Evolutionary conservation across 2,329 filamentous ascomycete species (phyloP).

Genomic region (Pyrenochaeta sp.): DNA sequence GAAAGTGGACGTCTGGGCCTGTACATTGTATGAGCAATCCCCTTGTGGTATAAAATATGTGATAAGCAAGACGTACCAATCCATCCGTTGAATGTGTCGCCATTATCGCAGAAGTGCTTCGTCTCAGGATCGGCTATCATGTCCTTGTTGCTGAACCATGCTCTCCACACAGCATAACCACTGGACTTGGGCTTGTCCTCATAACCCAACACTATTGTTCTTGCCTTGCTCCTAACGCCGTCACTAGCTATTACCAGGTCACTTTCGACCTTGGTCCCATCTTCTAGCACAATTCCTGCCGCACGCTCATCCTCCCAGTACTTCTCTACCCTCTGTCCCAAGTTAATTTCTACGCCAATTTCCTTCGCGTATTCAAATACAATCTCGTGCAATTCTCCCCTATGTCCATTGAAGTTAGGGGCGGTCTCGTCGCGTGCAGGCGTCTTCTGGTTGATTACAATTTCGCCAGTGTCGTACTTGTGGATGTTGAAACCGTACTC

Average conservation of each 20-base stretch:
- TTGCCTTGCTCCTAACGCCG: conserved; percentile 61
- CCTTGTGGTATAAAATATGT: neutral
- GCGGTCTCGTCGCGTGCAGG: conserved; percentile 57
- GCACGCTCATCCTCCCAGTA: conserved; percentile 64
- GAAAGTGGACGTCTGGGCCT: conserved; percentile 51
- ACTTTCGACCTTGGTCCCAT: conserved; percentile 57
- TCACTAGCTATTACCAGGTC: conserved; percentile 63
- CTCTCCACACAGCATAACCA: conserved; percentile 63
- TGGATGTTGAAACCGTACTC: conserved; percentile 68
- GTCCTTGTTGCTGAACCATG: conserved; percentile 53
- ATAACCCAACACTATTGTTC: conserved; percentile 62
- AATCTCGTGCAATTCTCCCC: conserved; percentile 67
- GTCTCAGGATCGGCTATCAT: conserved; percentile 51
- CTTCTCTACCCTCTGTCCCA: conserved; percentile 60
- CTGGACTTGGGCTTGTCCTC: conserved; percentile 62
- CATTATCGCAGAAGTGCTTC: conserved; percentile 48
- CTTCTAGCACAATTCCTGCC: conserved; percentile 62
- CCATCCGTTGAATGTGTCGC: conserved; percentile 51
- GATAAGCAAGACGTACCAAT: conserved; percentile 32
- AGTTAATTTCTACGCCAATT: conserved; percentile 64
- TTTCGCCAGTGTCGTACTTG: conserved; percentile 67
- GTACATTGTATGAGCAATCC: neutral
- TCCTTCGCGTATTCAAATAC: conserved; percentile 66
- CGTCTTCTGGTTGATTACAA: conserved; percentile 64
- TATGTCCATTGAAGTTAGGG: conserved; percentile 67